Percentiles rank a stretch among this genome's conserved stretches.
These are phyloP conservation scores for Choiromyces venosus DNA, from an alignment of 495 filamentous ascomycete genomes.

Conservation along the genomic window DNA sequence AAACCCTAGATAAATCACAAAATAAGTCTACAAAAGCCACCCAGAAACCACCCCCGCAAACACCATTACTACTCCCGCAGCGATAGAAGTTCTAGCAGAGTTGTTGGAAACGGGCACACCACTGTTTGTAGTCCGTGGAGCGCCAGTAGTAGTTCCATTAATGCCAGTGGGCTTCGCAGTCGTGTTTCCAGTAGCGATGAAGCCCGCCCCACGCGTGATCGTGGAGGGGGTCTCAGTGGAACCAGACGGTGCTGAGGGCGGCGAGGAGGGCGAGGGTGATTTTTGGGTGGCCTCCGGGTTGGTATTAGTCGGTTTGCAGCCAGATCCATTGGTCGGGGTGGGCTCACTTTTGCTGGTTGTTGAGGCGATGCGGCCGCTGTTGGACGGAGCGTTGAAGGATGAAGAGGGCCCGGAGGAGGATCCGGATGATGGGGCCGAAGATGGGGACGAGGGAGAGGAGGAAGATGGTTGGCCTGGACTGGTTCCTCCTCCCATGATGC, in stretches of 20 bases:
- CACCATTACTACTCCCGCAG: constrained; percentile 24
- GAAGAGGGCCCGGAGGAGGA: constrained; percentile 54
- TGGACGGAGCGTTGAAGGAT: constrained; percentile 49
- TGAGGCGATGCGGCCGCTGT: constrained; percentile 30
- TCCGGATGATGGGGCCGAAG: constrained; percentile 46
- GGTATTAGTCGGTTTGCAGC: constrained; percentile 33
- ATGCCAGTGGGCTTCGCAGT: constrained; percentile 17
- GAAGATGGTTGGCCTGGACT: constrained; percentile 41
- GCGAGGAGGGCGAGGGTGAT: constrained; percentile 35
- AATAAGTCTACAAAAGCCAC: constrained; percentile 40
- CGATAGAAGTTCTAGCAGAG: neutral
- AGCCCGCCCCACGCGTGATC: constrained; percentile 14
- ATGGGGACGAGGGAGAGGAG: constrained; percentile 39
- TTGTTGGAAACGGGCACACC: neutral
- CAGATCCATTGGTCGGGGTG: constrained; percentile 23
- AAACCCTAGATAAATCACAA: constrained; percentile 16
- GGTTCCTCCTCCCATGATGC: constrained; percentile 50
- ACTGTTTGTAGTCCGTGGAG: constrained; percentile 16
- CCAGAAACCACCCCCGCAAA: constrained; percentile 38
- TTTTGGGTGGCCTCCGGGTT: constrained; percentile 40
- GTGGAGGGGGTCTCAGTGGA: constrained; percentile 21
- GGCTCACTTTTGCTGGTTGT: constrained; percentile 37
- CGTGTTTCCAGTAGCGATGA: constrained; percentile 23
- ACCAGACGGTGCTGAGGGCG: constrained; percentile 29
- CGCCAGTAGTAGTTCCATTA: constrained; percentile 11